Percentiles rank a stretch among this genome's conserved stretches.
Evolutionary conservation across 257 asterid genomes (phyloP).

Genomic region (Solanum chmielewskii): DNA sequence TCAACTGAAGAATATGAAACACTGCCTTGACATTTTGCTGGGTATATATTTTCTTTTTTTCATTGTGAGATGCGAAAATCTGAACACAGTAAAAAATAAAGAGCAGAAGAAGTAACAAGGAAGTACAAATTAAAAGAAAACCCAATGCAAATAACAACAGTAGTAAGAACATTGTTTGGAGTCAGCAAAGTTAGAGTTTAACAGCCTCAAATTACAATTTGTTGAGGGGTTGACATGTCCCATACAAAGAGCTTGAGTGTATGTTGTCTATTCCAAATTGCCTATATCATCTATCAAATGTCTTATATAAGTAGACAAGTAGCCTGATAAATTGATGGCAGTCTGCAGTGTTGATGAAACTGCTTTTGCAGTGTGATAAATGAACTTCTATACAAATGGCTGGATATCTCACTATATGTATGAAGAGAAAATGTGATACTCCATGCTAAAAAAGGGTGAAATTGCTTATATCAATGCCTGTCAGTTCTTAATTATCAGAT

Average conservation of each 20-base stretch:
- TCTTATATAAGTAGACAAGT: not conserved
- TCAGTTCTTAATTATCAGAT: not conserved
- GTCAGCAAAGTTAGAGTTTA: not conserved
- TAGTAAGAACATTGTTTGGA: not conserved
- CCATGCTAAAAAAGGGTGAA: not conserved
- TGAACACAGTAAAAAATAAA: not conserved
- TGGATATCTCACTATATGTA: not conserved
- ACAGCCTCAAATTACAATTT: not conserved
- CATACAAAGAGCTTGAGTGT: not conserved
- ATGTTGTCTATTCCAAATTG: not conserved
- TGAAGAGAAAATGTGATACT: not conserved
- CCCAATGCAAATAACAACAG: not conserved
- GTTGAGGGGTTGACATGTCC: not conserved
- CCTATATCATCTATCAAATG: not conserved
- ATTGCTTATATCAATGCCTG: not conserved
- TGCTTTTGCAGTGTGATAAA: not conserved
- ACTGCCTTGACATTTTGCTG: not conserved
- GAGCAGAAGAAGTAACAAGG: not conserved
- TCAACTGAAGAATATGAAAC: not conserved
- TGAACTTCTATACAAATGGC: not conserved
- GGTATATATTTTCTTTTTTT: not conserved
- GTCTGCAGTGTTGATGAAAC: not conserved
- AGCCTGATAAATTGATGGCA: not conserved
- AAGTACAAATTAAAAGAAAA: not conserved
- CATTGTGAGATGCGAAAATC: not conserved